Percentiles rank a stretch among this genome's conserved stretches.
phyloP scores from a whole-genome alignment of 371 early-diverging fungal species.

The Mycotypha africana region DNA sequence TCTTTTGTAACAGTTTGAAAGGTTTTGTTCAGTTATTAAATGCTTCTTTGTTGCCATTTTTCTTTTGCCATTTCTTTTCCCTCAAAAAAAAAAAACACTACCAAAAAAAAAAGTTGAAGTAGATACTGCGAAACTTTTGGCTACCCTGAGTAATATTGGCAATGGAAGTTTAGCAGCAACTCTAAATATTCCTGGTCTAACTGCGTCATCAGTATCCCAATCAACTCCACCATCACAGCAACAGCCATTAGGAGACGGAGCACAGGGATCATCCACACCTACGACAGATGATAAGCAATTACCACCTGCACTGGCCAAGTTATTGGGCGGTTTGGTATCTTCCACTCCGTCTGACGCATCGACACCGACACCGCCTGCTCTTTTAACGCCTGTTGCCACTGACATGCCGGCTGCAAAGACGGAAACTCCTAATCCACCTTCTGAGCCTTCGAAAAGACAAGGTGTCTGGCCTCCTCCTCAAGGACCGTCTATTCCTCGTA shows the following conservation, averaged over 20 bases:
- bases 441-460: background rate
- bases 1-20: too few species aligned
- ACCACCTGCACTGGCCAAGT: constrained; percentile 32
- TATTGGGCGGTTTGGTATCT: constrained; percentile 26
- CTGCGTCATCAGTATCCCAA: background rate
- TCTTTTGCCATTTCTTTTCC: background rate
- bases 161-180: constrained; percentile 20
- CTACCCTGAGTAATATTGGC: constrained; percentile 25
- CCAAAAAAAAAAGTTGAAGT: background rate
- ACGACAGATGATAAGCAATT: constrained; percentile 2
- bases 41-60: too few species aligned
- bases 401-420: background rate
- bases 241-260: too few species aligned
- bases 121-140: constrained; percentile 28
- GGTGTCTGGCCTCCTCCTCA: constrained; percentile 14
- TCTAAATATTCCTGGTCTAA: constrained; percentile 12
- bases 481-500: constrained; percentile 14
- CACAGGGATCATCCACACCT: too few species aligned
- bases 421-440: background rate
- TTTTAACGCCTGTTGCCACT: too few species aligned
- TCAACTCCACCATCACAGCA: constrained; percentile 1
- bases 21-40: too few species aligned
- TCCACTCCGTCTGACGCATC: constrained; percentile 7
- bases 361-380: constrained; percentile 4
- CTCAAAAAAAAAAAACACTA: background rate